Percentiles rank a stretch among this genome's conserved stretches.
phyloP scores from a whole-genome alignment of 75 land plant species.

The Cupressus sempervirens region DNA sequence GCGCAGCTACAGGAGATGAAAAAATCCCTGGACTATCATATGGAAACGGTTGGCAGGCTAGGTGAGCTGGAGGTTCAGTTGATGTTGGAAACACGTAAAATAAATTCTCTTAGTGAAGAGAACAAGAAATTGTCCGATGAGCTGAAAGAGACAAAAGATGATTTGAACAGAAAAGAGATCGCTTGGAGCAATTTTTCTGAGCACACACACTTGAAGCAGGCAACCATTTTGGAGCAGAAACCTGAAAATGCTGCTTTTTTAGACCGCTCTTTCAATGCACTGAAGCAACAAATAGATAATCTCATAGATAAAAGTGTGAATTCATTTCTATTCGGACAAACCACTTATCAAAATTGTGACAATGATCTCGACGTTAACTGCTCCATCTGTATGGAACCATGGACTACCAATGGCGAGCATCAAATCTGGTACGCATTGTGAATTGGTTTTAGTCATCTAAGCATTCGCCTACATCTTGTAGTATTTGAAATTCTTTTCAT shows the following conservation, averaged over 20 bases:
- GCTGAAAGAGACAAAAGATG: constrained; percentile 1
- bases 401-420: constrained; percentile 24
- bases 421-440: constrained; percentile 18
- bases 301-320: neutral
- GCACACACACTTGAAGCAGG: neutral
- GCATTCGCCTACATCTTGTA: neutral
- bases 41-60: neutral
- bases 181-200: neutral
- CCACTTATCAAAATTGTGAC: neutral
- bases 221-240: neutral
- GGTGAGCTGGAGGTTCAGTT: neutral
- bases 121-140: neutral
- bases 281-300: constrained; percentile 1
- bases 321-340: neutral
- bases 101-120: neutral
- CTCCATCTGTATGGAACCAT: constrained; percentile 30
- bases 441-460: neutral
- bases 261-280: neutral
- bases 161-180: constrained; percentile 2
- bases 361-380: neutral
- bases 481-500: neutral
- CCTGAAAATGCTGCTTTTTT: neutral
- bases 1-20: neutral
- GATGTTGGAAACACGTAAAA: neutral
- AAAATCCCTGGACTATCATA: neutral